These are phyloP conservation scores for Acanthamoeba lenticulata DNA, from an alignment of 208 protist genomes.

Conservation along the genomic window DNA sequence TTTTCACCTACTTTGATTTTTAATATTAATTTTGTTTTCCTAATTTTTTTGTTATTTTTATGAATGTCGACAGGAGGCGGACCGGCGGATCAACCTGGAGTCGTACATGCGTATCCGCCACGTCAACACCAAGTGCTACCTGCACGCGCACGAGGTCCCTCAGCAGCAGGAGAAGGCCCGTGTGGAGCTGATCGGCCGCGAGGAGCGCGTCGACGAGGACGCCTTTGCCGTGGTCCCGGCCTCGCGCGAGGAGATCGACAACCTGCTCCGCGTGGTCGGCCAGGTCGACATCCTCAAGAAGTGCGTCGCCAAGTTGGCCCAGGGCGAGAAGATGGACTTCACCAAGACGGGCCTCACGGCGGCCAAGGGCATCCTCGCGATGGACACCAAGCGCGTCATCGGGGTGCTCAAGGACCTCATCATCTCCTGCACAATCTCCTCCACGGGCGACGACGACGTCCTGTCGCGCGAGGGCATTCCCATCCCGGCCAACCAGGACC, in stretches of 20 bases:
- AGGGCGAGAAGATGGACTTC: conserved; percentile 61
- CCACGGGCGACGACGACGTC: conserved; percentile 33
- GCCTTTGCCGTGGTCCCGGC: conserved; percentile 39
- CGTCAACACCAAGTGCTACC: conserved; percentile 46
- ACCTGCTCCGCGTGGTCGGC: conserved; percentile 45
- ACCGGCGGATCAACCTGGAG: conserved; percentile 52
- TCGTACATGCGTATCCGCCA: conserved; percentile 42
- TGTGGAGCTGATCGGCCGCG: conserved; percentile 13
- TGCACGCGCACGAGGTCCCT: conserved; percentile 2
- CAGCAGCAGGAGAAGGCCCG: neutral
- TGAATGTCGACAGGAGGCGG: neutral
- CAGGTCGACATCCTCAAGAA: conserved; percentile 45
- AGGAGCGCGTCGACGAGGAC: conserved; percentile 47
- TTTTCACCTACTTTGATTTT: neutral
- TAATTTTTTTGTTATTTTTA: neutral
- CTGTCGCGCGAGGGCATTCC: conserved; percentile 60
- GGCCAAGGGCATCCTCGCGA: neutral
- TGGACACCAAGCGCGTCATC: conserved; percentile 20
- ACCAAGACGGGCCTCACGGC: conserved; percentile 23
- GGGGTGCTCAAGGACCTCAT: conserved; percentile 57
- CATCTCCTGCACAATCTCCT: conserved; percentile 58
- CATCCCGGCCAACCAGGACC: conserved; percentile 36
- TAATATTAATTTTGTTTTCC: neutral
- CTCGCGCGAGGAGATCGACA: conserved; percentile 47
- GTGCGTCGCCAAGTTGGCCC: conserved; percentile 9